Evolutionary conservation across 176 grass and related monocot genomes (phyloP).

Genomic region (Musa itinerans): DNA sequence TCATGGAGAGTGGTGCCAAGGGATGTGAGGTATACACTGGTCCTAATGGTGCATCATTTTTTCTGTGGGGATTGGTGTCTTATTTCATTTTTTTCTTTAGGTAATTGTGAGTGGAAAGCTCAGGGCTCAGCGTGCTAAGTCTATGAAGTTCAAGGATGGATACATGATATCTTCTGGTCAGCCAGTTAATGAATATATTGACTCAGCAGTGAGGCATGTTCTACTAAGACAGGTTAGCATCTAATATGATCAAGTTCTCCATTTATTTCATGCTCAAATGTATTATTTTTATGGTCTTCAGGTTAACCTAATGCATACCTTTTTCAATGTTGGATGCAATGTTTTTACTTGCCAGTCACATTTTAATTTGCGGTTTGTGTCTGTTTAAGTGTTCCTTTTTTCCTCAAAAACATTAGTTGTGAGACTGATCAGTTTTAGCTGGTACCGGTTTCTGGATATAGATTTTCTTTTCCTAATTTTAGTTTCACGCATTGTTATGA

Average conservation of each 20-base stretch:
- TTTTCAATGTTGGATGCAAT: too few relatives aligned
- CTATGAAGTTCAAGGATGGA: neutral
- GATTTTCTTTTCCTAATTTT: neutral
- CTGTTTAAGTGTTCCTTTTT: neutral
- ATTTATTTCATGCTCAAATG: neutral
- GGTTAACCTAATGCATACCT: neutral
- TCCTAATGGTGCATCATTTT: too few relatives aligned
- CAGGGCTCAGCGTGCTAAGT: too few relatives aligned
- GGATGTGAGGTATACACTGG: too few relatives aligned
- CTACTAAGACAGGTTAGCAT: neutral
- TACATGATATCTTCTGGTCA: slow-evolving; percentile 8
- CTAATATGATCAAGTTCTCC: neutral
- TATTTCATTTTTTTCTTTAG: too few relatives aligned
- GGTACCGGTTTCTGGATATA: too few relatives aligned
- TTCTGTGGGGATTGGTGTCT: too few relatives aligned
- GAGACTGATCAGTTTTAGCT: too few relatives aligned
- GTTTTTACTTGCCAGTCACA: neutral
- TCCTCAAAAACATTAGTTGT: neutral
- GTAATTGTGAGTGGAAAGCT: too few relatives aligned
- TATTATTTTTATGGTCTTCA: neutral
- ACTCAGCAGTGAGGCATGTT: slow-evolving; percentile 8
- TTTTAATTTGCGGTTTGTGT: neutral
- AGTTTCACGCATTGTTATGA: neutral
- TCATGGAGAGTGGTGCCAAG: too few relatives aligned
- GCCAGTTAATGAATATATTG: slow-evolving; percentile 1